These are phyloP conservation scores for Saturnispora zaruensis DNA, from an alignment of 805 yeast species.

Conservation along the genomic window DNA sequence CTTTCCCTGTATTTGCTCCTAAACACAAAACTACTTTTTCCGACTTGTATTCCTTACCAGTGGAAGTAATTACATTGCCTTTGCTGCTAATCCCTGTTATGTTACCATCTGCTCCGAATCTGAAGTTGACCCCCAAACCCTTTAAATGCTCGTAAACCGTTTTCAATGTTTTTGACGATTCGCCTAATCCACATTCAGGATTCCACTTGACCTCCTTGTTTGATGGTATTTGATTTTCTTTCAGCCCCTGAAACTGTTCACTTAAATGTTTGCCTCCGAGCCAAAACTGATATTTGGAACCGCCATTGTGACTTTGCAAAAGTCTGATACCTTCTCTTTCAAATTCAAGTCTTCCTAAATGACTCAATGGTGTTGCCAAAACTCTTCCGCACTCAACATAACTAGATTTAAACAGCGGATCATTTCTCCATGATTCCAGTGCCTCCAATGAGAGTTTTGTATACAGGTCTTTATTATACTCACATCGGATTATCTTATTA, in stretches of 20 bases:
- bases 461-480: constrained; percentile 35
- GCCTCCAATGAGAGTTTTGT: constrained; percentile 38
- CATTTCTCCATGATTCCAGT: constrained; percentile 29
- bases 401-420: constrained; percentile 25
- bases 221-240: constrained; percentile 11
- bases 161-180: constrained; percentile 30
- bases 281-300: constrained; percentile 22
- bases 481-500: constrained; percentile 41
- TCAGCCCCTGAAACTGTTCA: constrained; percentile 12
- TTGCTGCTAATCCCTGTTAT: constrained; percentile 6
- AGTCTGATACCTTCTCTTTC: constrained; percentile 30
- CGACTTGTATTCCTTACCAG: constrained; percentile 19
- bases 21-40: constrained; percentile 27
- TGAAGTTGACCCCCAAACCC: constrained; percentile 26
- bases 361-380: constrained; percentile 27
- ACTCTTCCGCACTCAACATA: constrained; percentile 36
- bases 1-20: constrained; percentile 34
- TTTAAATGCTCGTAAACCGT: constrained; percentile 24
- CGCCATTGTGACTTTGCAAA: constrained; percentile 21
- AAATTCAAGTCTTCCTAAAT: constrained; percentile 29
- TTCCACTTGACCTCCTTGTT: constrained; percentile 25
- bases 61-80: constrained; percentile 6
- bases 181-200: constrained; percentile 35
- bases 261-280: constrained; percentile 25
- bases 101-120: constrained; percentile 25